Conservation (phyloP, 2,329 filamentous ascomycete species). For the Cladophialophora bantiana region DNA sequence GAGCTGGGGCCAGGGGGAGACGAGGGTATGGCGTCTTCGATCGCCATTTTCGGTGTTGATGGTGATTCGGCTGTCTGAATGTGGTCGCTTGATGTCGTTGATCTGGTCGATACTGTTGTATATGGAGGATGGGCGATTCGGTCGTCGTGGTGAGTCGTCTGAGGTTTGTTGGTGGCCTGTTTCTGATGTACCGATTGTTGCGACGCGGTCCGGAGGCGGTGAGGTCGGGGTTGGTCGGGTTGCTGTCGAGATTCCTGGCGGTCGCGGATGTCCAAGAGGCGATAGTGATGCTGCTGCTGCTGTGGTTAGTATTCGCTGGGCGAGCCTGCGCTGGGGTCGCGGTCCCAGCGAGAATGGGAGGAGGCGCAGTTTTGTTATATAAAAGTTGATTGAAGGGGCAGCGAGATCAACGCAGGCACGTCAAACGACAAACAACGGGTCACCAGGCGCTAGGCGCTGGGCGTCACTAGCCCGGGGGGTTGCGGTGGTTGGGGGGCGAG, state of each 20-base stretch:
- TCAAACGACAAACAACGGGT: constrained; percentile 8
- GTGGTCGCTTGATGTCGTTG: constrained; percentile 10
- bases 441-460: neutral
- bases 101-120: neutral
- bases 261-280: constrained; percentile 1
- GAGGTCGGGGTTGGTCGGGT: constrained; percentile 12
- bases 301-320: constrained; percentile 31
- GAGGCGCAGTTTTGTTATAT: constrained; percentile 4
- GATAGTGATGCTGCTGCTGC: constrained; percentile 21
- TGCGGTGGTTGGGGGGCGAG: neutral
- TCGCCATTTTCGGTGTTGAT: constrained; percentile 30
- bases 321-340: constrained; percentile 10
- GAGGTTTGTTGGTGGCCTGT: constrained; percentile 10
- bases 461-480: constrained; percentile 2
- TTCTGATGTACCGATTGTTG: constrained; percentile 5
- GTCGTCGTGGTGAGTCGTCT: constrained; percentile 10
- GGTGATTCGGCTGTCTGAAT: constrained; percentile 5
- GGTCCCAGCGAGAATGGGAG: constrained; percentile 4
- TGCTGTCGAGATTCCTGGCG: constrained; percentile 14
- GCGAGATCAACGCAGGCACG: constrained; percentile 15
- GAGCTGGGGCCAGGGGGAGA: constrained; percentile 50
- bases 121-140: neutral
- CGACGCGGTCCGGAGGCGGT: constrained; percentile 26
- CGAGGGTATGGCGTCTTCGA: constrained; percentile 40
- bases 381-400: neutral